phyloP scores from a whole-genome alignment of 495 filamentous ascomycete genomes.

The Hypoxylon fuscum region DNA sequence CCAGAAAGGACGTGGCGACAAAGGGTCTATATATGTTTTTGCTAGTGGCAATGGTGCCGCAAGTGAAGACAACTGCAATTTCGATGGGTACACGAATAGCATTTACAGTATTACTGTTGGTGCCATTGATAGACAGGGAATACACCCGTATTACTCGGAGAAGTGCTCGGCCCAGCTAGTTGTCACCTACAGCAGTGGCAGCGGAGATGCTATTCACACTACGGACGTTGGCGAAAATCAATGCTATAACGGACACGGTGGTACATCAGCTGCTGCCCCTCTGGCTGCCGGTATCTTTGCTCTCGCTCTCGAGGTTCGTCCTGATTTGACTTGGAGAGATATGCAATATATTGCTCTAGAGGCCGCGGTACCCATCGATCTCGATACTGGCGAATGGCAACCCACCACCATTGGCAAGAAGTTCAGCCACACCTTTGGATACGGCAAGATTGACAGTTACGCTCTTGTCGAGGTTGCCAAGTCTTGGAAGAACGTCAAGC shows the following conservation, averaged over 20 bases:
- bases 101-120: conserved; percentile 98
- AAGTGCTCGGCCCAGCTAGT: conserved; percentile 94
- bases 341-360: conserved; percentile 89
- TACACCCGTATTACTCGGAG: conserved; percentile 93
- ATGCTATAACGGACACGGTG: conserved; percentile 83
- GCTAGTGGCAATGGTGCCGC: conserved; percentile 93
- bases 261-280: conserved; percentile 96
- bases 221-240: conserved; percentile 88
- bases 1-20: conserved; percentile 82
- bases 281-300: conserved; percentile 91
- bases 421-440: conserved; percentile 94
- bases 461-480: conserved; percentile 87
- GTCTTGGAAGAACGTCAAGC: conserved; percentile 87
- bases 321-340: conserved; percentile 92
- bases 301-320: conserved; percentile 86
- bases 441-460: conserved; percentile 91
- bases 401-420: conserved; percentile 78
- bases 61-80: conserved; percentile 96
- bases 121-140: conserved; percentile 84
- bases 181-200: conserved; percentile 94
- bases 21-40: conserved; percentile 96
- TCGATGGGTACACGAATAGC: conserved; percentile 98
- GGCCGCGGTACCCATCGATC: conserved; percentile 81
- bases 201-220: conserved; percentile 88
- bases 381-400: conserved; percentile 80